Percentiles rank a stretch among this genome's conserved stretches.
These are phyloP conservation scores for Thielaviopsis euricoi DNA, from an alignment of 2,329 filamentous ascomycete genomes.

Conservation along the genomic window DNA sequence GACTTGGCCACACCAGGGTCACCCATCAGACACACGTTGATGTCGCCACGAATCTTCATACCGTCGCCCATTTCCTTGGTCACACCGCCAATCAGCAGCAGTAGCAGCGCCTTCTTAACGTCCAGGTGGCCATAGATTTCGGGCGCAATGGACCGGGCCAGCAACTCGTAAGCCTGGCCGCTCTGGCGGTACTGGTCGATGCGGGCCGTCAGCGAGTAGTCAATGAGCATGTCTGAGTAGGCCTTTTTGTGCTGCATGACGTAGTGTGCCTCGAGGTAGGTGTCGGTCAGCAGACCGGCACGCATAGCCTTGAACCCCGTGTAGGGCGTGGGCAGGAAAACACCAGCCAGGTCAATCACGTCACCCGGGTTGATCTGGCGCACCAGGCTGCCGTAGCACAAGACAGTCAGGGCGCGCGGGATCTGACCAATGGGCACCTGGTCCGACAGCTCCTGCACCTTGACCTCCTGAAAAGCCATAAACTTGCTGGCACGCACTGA, in stretches of 20 bases:
- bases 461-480: conserved; percentile 92
- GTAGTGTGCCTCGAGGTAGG: conserved; percentile 87
- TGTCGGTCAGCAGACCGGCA: conserved; percentile 90
- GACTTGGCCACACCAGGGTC: conserved; percentile 99
- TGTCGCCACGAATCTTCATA: conserved; percentile 97
- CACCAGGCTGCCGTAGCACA: conserved; percentile 76
- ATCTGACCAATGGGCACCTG: conserved; percentile 98
- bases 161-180: conserved; percentile 87
- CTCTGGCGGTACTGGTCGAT: conserved; percentile 75
- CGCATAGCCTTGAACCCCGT: conserved; percentile 98
- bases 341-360: conserved; percentile 81
- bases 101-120: conserved; percentile 93
- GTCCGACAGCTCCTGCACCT: conserved; percentile 98
- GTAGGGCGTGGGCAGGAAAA: conserved; percentile 93
- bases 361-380: conserved; percentile 85
- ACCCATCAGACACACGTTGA: conserved; percentile 98
- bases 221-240: conserved; percentile 80
- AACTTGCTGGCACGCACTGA: conserved; percentile 97
- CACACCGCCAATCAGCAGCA: conserved; percentile 88
- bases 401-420: conserved; percentile 72
- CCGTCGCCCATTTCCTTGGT: conserved; percentile 94
- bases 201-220: conserved; percentile 59
- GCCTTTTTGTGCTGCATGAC: conserved; percentile 96
- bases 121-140: conserved; percentile 95
- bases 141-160: conserved; percentile 89